phyloP scores from a whole-genome alignment of 192 early-diverging fungal species.

The Coemansia sp. region DNA sequence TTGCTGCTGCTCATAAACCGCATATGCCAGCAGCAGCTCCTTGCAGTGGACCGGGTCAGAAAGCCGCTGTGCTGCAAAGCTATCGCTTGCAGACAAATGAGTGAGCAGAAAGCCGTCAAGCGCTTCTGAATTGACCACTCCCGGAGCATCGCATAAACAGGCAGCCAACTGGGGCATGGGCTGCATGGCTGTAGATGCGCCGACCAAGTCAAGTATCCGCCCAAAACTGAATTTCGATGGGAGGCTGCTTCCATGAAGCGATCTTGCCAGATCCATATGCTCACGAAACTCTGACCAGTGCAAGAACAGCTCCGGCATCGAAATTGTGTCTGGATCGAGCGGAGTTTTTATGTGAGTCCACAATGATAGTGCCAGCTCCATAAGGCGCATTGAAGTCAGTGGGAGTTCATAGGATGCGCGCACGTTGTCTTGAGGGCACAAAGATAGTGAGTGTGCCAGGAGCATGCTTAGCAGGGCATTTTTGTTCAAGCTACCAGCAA shows the following conservation, averaged over 20 bases:
- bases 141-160: conserved; percentile 8
- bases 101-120: background rate
- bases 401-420: conserved; percentile 9
- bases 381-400: conserved; percentile 1
- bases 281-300: conserved; percentile 8
- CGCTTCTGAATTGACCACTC: background rate
- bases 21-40: background rate
- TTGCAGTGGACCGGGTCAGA: background rate
- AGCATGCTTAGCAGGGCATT: conserved; percentile 2
- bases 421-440: conserved; percentile 9
- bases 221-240: conserved; percentile 13
- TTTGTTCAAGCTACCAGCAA: background rate
- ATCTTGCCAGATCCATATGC: background rate
- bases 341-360: background rate
- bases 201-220: conserved; percentile 5
- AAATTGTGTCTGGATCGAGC: background rate
- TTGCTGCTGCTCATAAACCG: conserved; percentile 2
- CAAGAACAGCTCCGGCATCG: conserved; percentile 15
- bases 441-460: conserved; percentile 18
- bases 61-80: background rate
- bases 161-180: conserved; percentile 7
- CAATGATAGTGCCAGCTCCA: background rate
- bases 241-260: conserved; percentile 9
- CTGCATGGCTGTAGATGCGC: background rate
- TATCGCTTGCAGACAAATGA: background rate